phyloP scores from a whole-genome alignment of 805 yeast species.

The Schwanniomyces yamadae region DNA sequence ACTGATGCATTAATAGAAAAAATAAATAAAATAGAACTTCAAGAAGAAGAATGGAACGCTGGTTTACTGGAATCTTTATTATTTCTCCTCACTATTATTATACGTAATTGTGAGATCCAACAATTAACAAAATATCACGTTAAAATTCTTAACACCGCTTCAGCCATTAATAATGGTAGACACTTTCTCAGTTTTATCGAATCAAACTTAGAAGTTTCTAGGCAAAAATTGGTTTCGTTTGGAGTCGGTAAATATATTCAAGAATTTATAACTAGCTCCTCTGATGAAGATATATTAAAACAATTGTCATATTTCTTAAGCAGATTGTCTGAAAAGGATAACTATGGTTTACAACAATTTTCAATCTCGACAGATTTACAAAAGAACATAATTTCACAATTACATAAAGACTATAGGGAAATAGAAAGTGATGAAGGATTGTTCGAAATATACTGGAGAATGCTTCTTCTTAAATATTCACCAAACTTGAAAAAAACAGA shows the following conservation, averaged over 20 bases:
- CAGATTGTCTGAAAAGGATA: slow-evolving; percentile 7
- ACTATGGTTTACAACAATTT: slow-evolving; percentile 9
- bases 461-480: slow-evolving; percentile 40
- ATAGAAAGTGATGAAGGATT: slow-evolving; percentile 12
- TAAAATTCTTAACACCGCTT: slow-evolving; percentile 39
- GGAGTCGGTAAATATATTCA: slow-evolving; percentile 46
- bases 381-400: slow-evolving; percentile 10
- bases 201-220: slow-evolving; percentile 39
- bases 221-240: slow-evolving; percentile 46
- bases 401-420: slow-evolving; percentile 7
- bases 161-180: slow-evolving; percentile 10
- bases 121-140: slow-evolving; percentile 48
- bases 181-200: slow-evolving; percentile 49
- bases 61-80: slow-evolving; percentile 29
- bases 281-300: slow-evolving; percentile 19
- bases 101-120: slow-evolving; percentile 56
- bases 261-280: slow-evolving; percentile 41
- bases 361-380: slow-evolving; percentile 31
- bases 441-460: slow-evolving; percentile 53
- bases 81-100: slow-evolving; percentile 47
- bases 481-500: slow-evolving; percentile 23
- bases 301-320: slow-evolving; percentile 28
- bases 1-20: slow-evolving; percentile 21
- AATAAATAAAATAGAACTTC: neutral
- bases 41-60: neutral